Evolutionary conservation across 2,329 filamentous ascomycete genomes (phyloP).

Genomic region (Aschersonia sp.): DNA sequence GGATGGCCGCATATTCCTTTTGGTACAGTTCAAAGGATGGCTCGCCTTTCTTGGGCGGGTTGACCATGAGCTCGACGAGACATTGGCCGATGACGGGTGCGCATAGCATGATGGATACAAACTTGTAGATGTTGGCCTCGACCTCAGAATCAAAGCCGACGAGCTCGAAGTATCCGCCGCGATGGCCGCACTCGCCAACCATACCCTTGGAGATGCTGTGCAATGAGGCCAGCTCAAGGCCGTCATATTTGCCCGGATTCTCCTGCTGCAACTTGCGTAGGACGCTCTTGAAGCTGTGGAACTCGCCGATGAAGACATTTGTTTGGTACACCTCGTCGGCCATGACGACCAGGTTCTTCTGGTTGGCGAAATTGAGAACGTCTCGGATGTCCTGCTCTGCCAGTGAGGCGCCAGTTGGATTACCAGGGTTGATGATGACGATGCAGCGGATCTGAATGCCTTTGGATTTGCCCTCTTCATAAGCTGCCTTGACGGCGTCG

Average conservation of each 20-base stretch:
- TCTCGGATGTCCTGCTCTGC: constrained; percentile 63
- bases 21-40: constrained; percentile 75
- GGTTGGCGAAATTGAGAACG: constrained; percentile 75
- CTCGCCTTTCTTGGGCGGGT: constrained; percentile 74
- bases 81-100: constrained; percentile 93
- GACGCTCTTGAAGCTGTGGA: constrained; percentile 88
- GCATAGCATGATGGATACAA: constrained; percentile 93
- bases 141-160: constrained; percentile 77
- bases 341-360: constrained; percentile 77
- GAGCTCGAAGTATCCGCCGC: constrained; percentile 95
- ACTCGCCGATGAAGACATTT: constrained; percentile 89
- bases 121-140: constrained; percentile 93
- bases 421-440: constrained; percentile 96
- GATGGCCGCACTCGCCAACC: constrained; percentile 96
- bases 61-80: constrained; percentile 94
- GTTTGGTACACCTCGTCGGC: constrained; percentile 99
- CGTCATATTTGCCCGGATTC: constrained; percentile 61
- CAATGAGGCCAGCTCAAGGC: constrained; percentile 78
- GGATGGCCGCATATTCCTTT: constrained; percentile 74
- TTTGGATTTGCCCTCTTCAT: constrained; percentile 59
- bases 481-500: constrained; percentile 56
- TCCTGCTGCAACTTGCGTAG: constrained; percentile 70
- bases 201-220: constrained; percentile 97
- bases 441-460: constrained; percentile 84
- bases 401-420: constrained; percentile 86